phyloP scores from a whole-genome alignment of 305 asterid genomes.

The Fraxinus platypoda region DNA sequence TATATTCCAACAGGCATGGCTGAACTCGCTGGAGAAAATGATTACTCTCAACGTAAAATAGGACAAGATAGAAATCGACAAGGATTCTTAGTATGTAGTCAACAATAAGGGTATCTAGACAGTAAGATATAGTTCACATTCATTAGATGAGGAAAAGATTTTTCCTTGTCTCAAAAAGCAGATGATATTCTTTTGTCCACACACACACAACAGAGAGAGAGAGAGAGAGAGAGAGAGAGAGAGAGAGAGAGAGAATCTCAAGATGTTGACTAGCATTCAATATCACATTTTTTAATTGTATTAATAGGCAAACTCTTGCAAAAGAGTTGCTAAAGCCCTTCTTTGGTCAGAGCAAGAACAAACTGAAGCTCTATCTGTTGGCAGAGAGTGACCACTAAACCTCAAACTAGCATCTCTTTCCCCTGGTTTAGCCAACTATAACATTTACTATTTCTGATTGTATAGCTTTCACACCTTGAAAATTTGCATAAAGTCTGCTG shows the following conservation, averaged over 20 bases:
- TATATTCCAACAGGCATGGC: not conserved
- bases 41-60: not conserved
- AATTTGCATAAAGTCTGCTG: slow-evolving; percentile 83
- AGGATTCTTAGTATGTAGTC: not conserved
- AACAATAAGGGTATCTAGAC: not conserved
- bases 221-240: too few species aligned
- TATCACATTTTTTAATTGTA: slow-evolving; percentile 17
- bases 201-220: too few species aligned
- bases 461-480: slow-evolving; percentile 60
- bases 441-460: slow-evolving; percentile 5
- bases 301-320: slow-evolving; percentile 5
- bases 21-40: slow-evolving; percentile 8
- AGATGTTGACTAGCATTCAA: not conserved
- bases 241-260: not conserved
- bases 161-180: not conserved
- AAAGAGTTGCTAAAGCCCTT: slow-evolving; percentile 7
- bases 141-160: not conserved
- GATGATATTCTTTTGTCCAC: not conserved
- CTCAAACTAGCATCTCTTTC: slow-evolving; percentile 14
- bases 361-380: slow-evolving; percentile 10
- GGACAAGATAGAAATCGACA: not conserved
- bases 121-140: not conserved
- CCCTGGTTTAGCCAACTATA: slow-evolving; percentile 10
- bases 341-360: slow-evolving; percentile 15
- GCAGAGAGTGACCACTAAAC: slow-evolving; percentile 19